Evolutionary conservation across 164 flowering plant genomes (phyloP), one percentile per base, ranked within the genome.

Genomic region (Liquidambar formosana): DNA sequence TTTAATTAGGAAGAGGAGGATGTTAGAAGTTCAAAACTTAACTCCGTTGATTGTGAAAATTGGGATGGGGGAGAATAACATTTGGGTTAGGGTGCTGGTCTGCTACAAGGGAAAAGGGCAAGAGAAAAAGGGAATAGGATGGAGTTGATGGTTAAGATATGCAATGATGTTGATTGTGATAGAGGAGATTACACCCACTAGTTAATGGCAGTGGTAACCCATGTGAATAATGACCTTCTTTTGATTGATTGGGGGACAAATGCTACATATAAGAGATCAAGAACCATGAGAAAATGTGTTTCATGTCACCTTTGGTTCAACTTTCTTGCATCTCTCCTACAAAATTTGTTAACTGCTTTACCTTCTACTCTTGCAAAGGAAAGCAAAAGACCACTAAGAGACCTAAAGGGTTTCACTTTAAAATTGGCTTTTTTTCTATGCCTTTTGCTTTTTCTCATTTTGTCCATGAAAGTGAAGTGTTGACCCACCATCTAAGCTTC

Each of bases 81-180:
- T 49, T n/a, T 5, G n/a, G 6, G n/a, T n/a, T n/a, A 16, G n/a
- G 53, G 5, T 12, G 18, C n/a, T 1, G 0, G 6, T 15, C 8
- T n/a, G n/a, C n/a, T 16, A 1, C n/a, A 15, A 4, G 53, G 14
- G 14, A 45, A 16, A 44, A 49, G 5, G 53, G 14, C 12, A 49
- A 49, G 4, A 16, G n/a, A 18, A 49, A 49, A 49, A 49, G 14
- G 54, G 56, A 61, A 16, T 21, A 53, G 63, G 19, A 21, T 61
- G 33, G 0, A 60, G 38, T 60, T 52, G 67, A 4, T 15, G 52
- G 18, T 49, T 14, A 16, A 69, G 53, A 16, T 45, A 69, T 65
- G 70, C 63, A 70, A 75, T 75, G 61, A 75, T 65, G 11, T 25
- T 46, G 43, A 27, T 41, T 61, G 52, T 64, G 70, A 64, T 65